A percentile compares a stretch with the other conserved stretches of the same genome.
Evolutionary conservation across 345 rosid species (phyloP).

Genomic region (Eucalyptus regnans): DNA sequence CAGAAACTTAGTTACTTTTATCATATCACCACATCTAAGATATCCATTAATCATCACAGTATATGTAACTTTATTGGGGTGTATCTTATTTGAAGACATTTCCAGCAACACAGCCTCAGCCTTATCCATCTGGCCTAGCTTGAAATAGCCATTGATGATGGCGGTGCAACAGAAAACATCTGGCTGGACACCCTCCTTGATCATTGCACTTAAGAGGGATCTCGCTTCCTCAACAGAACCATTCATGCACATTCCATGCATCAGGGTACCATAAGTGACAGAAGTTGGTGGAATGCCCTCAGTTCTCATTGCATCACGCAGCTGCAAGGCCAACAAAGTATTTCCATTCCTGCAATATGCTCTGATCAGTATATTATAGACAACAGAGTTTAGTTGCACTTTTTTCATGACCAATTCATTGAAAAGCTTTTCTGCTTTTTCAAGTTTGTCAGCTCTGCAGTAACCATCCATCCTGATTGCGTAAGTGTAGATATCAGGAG

Average conservation of each 20-base stretch:
- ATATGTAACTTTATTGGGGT: conserved; percentile 71
- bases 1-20: conserved; percentile 52
- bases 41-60: conserved; percentile 59
- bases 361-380: conserved; percentile 48
- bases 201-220: conserved; percentile 49
- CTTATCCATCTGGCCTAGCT: conserved; percentile 55
- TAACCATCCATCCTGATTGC: conserved; percentile 67
- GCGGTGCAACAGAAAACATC: conserved; percentile 68
- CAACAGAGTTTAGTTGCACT: conserved; percentile 35
- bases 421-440: conserved; percentile 53
- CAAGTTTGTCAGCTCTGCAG: conserved; percentile 52
- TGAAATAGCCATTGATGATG: conserved; percentile 64
- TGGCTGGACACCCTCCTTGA: conserved; percentile 43
- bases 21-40: conserved; percentile 43
- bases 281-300: conserved; percentile 33
- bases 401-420: conserved; percentile 31
- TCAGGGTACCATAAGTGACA: conserved; percentile 56
- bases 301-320: conserved; percentile 52
- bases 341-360: conserved; percentile 47
- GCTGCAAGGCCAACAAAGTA: conserved; percentile 31
- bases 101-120: conserved; percentile 36
- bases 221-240: conserved; percentile 46
- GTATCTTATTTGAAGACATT: conserved; percentile 36
- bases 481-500: conserved; percentile 44
- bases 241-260: conserved; percentile 51